Conservation (phyloP, 2,329 filamentous ascomycete genomes). For the Hymenoscyphus salicellus region DNA sequence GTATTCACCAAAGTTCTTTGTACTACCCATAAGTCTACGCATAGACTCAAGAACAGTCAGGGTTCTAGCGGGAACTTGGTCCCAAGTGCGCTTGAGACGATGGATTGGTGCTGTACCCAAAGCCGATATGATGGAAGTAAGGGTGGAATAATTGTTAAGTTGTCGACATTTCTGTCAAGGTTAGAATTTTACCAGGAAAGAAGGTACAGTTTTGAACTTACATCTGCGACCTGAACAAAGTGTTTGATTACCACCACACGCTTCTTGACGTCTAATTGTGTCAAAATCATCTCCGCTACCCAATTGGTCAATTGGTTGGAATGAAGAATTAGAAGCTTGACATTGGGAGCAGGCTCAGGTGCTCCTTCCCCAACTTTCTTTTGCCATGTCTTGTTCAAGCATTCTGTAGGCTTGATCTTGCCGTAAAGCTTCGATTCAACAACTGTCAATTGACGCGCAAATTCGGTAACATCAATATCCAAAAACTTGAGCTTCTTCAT, state of each 20-base stretch:
- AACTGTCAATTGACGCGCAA: slow-evolving; percentile 95
- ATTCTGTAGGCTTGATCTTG: slow-evolving; percentile 94
- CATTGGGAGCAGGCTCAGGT: slow-evolving; percentile 83
- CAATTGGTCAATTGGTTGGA: slow-evolving; percentile 99
- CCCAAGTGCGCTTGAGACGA: slow-evolving; percentile 89
- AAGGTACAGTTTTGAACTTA: slow-evolving; percentile 47
- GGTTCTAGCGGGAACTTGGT: slow-evolving; percentile 83
- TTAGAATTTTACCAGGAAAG: slow-evolving; percentile 18
- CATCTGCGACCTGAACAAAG: slow-evolving; percentile 93
- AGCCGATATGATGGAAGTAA: slow-evolving; percentile 96
- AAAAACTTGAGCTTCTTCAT: slow-evolving; percentile 99
- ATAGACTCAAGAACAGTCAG: slow-evolving; percentile 80
- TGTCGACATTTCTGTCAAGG: slow-evolving; percentile 75
- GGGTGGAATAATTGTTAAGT: slow-evolving; percentile 94
- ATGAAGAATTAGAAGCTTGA: slow-evolving; percentile 93
- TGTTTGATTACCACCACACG: slow-evolving; percentile 97
- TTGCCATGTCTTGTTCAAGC: slow-evolving; percentile 98
- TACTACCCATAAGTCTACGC: slow-evolving; percentile 92
- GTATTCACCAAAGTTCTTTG: slow-evolving; percentile 97
- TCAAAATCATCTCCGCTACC: slow-evolving; percentile 98
- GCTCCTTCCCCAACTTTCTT: slow-evolving; percentile 84
- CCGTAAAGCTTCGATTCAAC: slow-evolving; percentile 93
- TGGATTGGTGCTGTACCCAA: slow-evolving; percentile 92
- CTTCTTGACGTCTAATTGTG: slow-evolving; percentile 91
- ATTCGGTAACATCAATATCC: slow-evolving; percentile 93